These are phyloP conservation scores for Vitis riparia DNA, from an alignment of 164 flowering plant species.

Conservation along the genomic window DNA sequence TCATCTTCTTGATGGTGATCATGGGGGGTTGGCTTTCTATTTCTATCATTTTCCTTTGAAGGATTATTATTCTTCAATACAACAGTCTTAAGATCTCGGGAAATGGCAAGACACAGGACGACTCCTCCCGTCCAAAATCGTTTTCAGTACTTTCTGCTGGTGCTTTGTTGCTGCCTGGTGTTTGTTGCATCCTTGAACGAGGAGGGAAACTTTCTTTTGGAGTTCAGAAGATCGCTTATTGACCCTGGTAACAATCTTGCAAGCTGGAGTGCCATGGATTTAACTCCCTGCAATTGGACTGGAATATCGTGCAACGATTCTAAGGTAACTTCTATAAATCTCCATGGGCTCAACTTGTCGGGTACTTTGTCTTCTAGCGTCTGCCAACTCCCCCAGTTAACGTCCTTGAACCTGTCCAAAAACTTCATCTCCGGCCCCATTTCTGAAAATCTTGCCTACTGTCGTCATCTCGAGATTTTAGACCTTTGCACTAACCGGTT, in stretches of 20 bases:
- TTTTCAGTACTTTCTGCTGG: background rate
- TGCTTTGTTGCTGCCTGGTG: constrained; percentile 12
- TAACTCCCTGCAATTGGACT: constrained; percentile 48
- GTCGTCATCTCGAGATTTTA: constrained; percentile 36
- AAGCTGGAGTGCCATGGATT: constrained; percentile 41
- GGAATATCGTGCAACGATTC: constrained; percentile 38
- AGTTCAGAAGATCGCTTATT: constrained; percentile 34
- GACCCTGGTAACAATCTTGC: constrained; percentile 36
- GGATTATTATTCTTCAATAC: no score
- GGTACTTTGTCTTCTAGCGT: constrained; percentile 49
- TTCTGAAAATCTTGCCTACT: constrained; percentile 33
- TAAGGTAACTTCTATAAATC: constrained; percentile 41
- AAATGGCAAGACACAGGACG: background rate
- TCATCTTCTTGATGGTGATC: no score
- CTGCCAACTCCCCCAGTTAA: constrained; percentile 33
- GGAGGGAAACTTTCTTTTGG: constrained; percentile 45
- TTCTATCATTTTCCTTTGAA: no score
- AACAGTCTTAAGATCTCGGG: no score
- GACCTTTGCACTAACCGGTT: constrained; percentile 59
- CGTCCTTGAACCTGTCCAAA: constrained; percentile 38
- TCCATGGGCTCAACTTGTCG: constrained; percentile 37
- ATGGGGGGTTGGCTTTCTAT: no score
- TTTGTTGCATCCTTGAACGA: constrained; percentile 35
- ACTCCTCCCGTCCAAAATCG: no score
- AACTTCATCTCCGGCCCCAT: constrained; percentile 55